A percentile compares a stretch with the other conserved stretches of the same genome.
Conservation (phyloP, 2,329 filamentous ascomycete genomes). For the Fusarium sororula region DNA sequence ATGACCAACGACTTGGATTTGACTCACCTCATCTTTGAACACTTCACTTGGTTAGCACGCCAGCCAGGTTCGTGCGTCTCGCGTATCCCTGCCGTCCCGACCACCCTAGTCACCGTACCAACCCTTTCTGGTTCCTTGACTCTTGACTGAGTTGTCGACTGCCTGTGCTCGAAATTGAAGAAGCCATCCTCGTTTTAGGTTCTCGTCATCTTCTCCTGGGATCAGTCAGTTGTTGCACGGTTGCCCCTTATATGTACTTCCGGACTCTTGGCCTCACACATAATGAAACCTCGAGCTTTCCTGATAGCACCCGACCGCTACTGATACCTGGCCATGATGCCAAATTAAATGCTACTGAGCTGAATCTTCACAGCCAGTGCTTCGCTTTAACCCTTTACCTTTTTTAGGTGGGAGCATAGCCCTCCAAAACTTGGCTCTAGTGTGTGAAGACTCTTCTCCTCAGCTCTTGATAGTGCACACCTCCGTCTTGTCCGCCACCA, state of each 20-base stretch:
- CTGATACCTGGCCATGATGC: background rate
- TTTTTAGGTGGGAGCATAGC: slow-evolving; percentile 24
- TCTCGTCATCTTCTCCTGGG: slow-evolving; percentile 4
- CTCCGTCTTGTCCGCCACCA: slow-evolving; percentile 37
- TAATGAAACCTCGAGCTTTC: background rate
- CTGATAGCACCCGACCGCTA: slow-evolving; percentile 1
- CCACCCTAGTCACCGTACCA: slow-evolving; percentile 39
- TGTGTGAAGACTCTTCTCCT: slow-evolving; percentile 40
- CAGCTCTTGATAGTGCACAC: slow-evolving; percentile 29
- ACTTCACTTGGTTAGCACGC: slow-evolving; percentile 34
- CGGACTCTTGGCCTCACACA: background rate
- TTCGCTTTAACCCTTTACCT: slow-evolving; percentile 20
- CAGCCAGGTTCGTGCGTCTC: slow-evolving; percentile 42
- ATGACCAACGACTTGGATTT: slow-evolving; percentile 26
- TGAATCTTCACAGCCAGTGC: slow-evolving; percentile 8
- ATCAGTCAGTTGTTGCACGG: background rate
- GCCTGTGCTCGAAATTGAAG: slow-evolving; percentile 17
- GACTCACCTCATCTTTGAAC: slow-evolving; percentile 29
- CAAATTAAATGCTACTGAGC: background rate
- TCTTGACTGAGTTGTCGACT: slow-evolving; percentile 18
- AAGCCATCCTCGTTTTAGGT: slow-evolving; percentile 23
- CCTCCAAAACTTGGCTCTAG: slow-evolving; percentile 33
- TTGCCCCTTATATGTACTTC: background rate
- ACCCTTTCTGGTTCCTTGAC: slow-evolving; percentile 24
- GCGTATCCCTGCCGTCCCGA: slow-evolving; percentile 41